phyloP scores from a whole-genome alignment of 1,284 basidiomycete genomes.

The Ustilago esculenta region DNA sequence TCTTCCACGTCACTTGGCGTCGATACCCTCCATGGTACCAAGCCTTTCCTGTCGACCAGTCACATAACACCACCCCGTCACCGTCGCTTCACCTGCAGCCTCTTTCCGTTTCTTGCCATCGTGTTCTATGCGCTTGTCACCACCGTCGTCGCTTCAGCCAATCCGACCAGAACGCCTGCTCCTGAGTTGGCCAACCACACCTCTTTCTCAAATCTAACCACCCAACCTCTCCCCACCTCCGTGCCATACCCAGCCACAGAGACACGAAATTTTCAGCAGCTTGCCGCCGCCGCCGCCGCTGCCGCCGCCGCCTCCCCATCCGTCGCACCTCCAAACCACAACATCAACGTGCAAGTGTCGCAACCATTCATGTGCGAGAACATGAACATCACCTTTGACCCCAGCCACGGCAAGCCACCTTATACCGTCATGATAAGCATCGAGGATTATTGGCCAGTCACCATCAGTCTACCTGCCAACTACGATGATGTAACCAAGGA shows the following conservation, averaged over 20 bases:
- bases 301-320: background rate
- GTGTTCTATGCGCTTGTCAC: conserved; percentile 6
- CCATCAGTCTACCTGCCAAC: conserved; percentile 26
- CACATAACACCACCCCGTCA: background rate
- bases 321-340: conserved; percentile 7
- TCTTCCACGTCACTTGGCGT: too few relatives aligned
- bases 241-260: background rate
- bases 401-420: conserved; percentile 45
- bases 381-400: conserved; percentile 58
- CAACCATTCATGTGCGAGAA: conserved; percentile 46
- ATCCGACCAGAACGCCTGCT: conserved; percentile 8
- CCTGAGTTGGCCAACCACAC: background rate
- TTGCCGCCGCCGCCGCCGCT: conserved; percentile 11
- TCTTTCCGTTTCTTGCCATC: conserved; percentile 2
- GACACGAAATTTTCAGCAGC: conserved; percentile 1
- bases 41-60: too few relatives aligned
- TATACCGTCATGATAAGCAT: conserved; percentile 53
- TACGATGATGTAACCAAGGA: conserved; percentile 48
- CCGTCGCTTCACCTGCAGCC: too few relatives aligned
- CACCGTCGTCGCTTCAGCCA: background rate
- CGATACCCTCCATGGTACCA: too few relatives aligned
- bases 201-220: background rate
- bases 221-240: conserved; percentile 1
- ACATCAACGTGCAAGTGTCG: conserved; percentile 34
- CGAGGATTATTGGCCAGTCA: conserved; percentile 48